These are phyloP conservation scores for Schizosaccharomyces octosporus DNA, from an alignment of 805 yeast species.

Conservation along the genomic window DNA sequence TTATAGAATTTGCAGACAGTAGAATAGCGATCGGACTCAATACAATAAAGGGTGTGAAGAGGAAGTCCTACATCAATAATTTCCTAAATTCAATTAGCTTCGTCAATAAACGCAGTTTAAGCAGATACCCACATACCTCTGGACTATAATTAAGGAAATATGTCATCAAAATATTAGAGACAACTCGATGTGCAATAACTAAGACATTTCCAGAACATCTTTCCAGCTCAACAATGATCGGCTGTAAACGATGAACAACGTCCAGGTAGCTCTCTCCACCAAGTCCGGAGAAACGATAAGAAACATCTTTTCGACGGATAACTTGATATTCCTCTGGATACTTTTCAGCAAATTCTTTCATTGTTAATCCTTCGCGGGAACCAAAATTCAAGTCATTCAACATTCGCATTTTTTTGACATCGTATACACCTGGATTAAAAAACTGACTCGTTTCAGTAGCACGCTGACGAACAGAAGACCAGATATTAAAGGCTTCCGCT, in stretches of 20 bases:
- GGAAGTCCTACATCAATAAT: neutral
- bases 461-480: conserved; percentile 82
- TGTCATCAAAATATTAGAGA: conserved; percentile 63
- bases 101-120: too few species aligned
- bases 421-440: conserved; percentile 60
- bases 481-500: conserved; percentile 50
- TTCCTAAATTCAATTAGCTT: neutral
- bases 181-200: conserved; percentile 95
- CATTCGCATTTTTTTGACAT: conserved; percentile 92
- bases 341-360: conserved; percentile 61
- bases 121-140: neutral
- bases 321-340: conserved; percentile 92
- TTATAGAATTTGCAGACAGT: neutral
- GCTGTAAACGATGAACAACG: conserved; percentile 80
- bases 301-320: conserved; percentile 84
- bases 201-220: conserved; percentile 85
- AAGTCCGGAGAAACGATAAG: conserved; percentile 82
- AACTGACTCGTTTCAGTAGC: conserved; percentile 79
- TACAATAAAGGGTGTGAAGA: neutral
- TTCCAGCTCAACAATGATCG: conserved; percentile 93
- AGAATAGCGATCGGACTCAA: neutral
- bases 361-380: conserved; percentile 89
- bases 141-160: conserved; percentile 62
- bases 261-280: conserved; percentile 96
- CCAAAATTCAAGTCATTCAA: conserved; percentile 93